Conservation (phyloP, 2,329 filamentous ascomycete genomes). For the Pseudocercospora crystallina region DNA sequence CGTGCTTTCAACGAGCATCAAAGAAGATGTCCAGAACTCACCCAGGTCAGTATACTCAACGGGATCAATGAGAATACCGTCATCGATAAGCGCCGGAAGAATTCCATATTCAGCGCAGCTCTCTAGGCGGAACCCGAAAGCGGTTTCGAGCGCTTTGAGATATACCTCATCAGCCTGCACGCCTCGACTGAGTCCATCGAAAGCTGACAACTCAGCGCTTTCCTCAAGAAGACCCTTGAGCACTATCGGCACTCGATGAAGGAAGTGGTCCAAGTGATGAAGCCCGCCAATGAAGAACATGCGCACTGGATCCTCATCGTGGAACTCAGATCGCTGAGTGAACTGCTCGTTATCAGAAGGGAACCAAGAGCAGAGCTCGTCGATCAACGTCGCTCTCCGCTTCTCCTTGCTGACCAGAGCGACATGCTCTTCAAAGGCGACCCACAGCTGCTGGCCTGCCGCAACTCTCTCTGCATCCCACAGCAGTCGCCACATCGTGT, state of each 20-base stretch:
- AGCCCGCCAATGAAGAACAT: constrained; percentile 70
- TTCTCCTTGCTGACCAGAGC: constrained; percentile 46
- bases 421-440: constrained; percentile 69
- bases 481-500: constrained; percentile 76
- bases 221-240: constrained; percentile 24
- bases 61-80: constrained; percentile 46
- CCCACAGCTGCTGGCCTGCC: constrained; percentile 77
- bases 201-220: constrained; percentile 12
- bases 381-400: constrained; percentile 68
- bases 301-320: constrained; percentile 77
- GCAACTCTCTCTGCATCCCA: constrained; percentile 88
- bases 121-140: constrained; percentile 68
- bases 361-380: constrained; percentile 73
- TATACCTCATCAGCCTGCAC: constrained; percentile 76
- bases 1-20: constrained; percentile 43
- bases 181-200: constrained; percentile 49
- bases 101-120: constrained; percentile 74
- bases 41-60: constrained; percentile 67
- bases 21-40: constrained; percentile 81
- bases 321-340: constrained; percentile 60
- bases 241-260: constrained; percentile 20
- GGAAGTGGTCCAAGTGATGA: constrained; percentile 28
- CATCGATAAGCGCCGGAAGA: constrained; percentile 59
- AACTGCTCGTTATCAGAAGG: constrained; percentile 74
- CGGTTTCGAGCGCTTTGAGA: constrained; percentile 61